phyloP scores from a whole-genome alignment of 208 protist genomes.

The Borovskyia barvae region DNA sequence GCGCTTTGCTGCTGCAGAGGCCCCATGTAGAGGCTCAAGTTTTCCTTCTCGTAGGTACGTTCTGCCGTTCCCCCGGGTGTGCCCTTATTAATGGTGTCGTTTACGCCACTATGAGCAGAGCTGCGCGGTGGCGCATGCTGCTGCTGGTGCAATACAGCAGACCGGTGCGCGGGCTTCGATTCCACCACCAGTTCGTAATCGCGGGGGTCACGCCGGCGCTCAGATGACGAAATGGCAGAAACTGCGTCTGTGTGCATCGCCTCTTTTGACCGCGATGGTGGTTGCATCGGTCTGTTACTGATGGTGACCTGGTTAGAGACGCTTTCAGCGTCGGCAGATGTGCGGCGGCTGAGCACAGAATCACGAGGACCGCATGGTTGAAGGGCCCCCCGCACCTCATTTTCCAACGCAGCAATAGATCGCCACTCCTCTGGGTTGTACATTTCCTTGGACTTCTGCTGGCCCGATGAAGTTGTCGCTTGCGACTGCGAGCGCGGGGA shows the following conservation, averaged over 20 bases:
- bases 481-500: slow-evolving; percentile 33
- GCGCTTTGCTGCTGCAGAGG: not conserved
- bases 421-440: slow-evolving; percentile 59
- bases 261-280: not conserved
- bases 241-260: not conserved
- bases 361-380: slow-evolving; percentile 31
- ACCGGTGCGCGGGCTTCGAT: not conserved
- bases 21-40: slow-evolving; percentile 1
- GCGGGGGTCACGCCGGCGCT: slow-evolving; percentile 16
- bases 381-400: slow-evolving; percentile 50
- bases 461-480: slow-evolving; percentile 18
- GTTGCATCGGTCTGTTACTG: slow-evolving; percentile 5
- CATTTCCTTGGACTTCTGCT: slow-evolving; percentile 45
- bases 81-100: not conserved
- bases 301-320: slow-evolving; percentile 5
- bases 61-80: not conserved
- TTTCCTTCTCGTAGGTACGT: not conserved
- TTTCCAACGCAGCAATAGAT: slow-evolving; percentile 51
- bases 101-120: not conserved
- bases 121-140: not conserved
- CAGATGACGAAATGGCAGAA: slow-evolving; percentile 7
- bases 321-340: not conserved
- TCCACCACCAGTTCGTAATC: slow-evolving; percentile 24
- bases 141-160: not conserved
- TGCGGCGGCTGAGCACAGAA: slow-evolving; percentile 13